Evolutionary conservation across 768 basidiomycete species (phyloP), one percentile per base, ranked within the genome.

Genomic region (Xerocomus brunneocitrinus): DNA sequence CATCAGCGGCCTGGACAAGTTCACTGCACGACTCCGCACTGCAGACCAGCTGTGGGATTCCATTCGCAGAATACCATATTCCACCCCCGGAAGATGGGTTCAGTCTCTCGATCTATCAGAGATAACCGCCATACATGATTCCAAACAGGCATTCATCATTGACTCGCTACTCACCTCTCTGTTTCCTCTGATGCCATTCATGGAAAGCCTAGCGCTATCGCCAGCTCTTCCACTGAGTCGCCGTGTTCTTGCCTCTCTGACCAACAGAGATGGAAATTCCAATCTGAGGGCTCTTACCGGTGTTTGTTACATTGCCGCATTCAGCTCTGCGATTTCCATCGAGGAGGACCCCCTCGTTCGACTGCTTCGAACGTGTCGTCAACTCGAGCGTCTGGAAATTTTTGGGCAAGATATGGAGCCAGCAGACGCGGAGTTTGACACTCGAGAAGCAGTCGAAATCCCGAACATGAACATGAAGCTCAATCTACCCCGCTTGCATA

Each of bases 41-140:
- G 84, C 85, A 7, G 92, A 95, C 56, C 77, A 81, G 59, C 80
- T 79, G 63, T 95, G 93, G 93, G 91, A 93, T 62, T 89, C 90
- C 41, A 83, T 95, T 52, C 82, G 89, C 48, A 80, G 93, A 47
- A 91, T 89, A 58, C 89, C 89, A 0, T 89, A 87, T 62, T 94
- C 91, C 4, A 79, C 87, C 0, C 93, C 93, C 2, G 93, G 93
- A 28, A 79, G 93, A 64, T 95, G 91, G 87, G 82, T 95, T 1
- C 86, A 84, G 54, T 68, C 66, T 9, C 74, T 97, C 24, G 87
- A 95, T 67, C 71, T 97, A 6, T 84, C 88, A 5, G 67, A 71
- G 22, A 59, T 89, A 32, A 59, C 66, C 41, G 74, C 72, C 59
- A 64, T 62, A 43, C 72, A 78, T 25, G 73, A 76, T 58, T 68